phyloP scores from a whole-genome alignment of 371 early-diverging fungal genomes.

The Mucor ambiguus region DNA sequence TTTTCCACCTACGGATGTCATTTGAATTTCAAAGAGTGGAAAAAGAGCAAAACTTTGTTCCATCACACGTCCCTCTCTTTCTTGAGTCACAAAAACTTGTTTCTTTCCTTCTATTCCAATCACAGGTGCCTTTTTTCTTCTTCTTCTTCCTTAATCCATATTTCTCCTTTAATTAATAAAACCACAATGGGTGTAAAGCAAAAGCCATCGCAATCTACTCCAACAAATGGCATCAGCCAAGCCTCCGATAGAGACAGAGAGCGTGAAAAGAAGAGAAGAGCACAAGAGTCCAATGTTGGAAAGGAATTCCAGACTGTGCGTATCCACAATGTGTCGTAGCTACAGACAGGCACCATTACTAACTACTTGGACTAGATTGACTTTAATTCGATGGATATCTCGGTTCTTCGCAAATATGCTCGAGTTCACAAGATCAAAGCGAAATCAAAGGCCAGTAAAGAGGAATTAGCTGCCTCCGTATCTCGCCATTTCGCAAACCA shows the following conservation, averaged over 20 bases:
- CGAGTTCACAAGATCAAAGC: conserved; percentile 48
- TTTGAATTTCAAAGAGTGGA: not conserved
- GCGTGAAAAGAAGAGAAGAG: conserved; percentile 46
- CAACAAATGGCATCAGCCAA: conserved; percentile 18
- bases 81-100: not conserved
- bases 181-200: conserved; percentile 34
- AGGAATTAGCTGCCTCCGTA: conserved; percentile 48
- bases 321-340: not conserved
- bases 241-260: conserved; percentile 39
- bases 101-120: not conserved
- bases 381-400: conserved; percentile 45
- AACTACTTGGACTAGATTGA: conserved; percentile 35
- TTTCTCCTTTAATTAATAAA: not conserved
- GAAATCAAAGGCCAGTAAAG: conserved; percentile 36
- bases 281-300: conserved; percentile 43
- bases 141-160: not conserved
- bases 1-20: conserved; percentile 12
- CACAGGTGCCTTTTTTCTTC: not conserved
- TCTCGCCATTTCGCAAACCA: conserved; percentile 56
- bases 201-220: conserved; percentile 34
- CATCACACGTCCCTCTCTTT: not conserved
- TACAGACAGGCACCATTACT: not conserved
- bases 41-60: conserved; percentile 4
- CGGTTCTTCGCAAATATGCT: conserved; percentile 46
- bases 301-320: conserved; percentile 54